A percentile compares a stretch with the other conserved stretches of the same genome.
These are phyloP conservation scores for Lecanicillium sp. DNA, from an alignment of 2,329 filamentous ascomycete species.

Conservation along the genomic window DNA sequence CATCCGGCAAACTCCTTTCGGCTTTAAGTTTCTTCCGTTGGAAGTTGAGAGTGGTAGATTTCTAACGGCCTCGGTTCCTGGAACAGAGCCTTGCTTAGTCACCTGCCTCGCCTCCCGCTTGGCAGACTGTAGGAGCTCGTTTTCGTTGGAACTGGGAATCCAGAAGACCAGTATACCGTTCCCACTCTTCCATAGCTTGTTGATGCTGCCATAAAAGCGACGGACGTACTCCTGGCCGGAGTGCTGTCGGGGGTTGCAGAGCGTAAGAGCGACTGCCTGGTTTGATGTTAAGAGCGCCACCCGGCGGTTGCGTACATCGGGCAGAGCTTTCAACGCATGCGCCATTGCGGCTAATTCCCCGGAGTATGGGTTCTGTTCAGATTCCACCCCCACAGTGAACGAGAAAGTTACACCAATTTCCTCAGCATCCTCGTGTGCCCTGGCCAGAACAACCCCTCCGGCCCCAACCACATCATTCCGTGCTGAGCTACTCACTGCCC, in stretches of 20 bases:
- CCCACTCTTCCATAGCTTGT: not conserved
- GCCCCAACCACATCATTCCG: conserved; percentile 13
- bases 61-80: no score
- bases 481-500: conserved; percentile 12
- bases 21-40: not conserved
- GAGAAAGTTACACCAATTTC: not conserved
- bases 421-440: conserved; percentile 3
- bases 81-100: no score
- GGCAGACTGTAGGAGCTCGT: no score
- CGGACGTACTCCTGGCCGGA: conserved; percentile 13
- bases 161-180: not conserved
- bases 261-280: conserved; percentile 10
- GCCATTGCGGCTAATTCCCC: conserved; percentile 10
- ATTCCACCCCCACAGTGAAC: conserved; percentile 9
- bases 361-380: conserved; percentile 12
- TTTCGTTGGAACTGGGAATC: no score
- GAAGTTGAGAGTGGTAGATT: no score
- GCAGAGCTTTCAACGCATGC: conserved; percentile 10
- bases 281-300: conserved; percentile 11
- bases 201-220: conserved; percentile 13
- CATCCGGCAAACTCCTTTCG: conserved; percentile 3
- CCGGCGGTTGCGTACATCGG: conserved; percentile 6
- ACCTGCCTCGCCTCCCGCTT: no score
- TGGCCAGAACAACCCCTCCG: conserved; percentile 8
- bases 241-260: conserved; percentile 12